Conservation (phyloP, 192 early-diverging fungal genomes). For the Coemansia sp. region DNA sequence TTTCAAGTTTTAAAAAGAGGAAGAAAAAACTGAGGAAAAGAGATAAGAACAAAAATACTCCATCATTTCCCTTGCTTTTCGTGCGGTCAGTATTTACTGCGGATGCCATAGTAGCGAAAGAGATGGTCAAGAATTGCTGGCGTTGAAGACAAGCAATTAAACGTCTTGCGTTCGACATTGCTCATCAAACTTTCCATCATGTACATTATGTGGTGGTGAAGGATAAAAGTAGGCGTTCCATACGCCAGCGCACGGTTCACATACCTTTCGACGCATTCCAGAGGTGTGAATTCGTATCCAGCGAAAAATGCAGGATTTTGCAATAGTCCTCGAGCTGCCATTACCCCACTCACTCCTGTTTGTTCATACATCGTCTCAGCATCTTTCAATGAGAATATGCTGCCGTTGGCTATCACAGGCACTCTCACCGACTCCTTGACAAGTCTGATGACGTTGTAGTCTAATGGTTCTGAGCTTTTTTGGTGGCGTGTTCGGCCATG, state of each 20-base stretch:
- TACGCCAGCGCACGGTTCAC: constrained; percentile 68
- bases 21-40: constrained; percentile 3
- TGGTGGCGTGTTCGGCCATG: constrained; percentile 86
- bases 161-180: constrained; percentile 72
- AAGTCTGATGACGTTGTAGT: constrained; percentile 77
- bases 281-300: constrained; percentile 74
- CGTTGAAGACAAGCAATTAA: constrained; percentile 77
- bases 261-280: constrained; percentile 74
- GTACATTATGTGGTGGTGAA: constrained; percentile 95
- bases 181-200: constrained; percentile 87
- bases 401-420: constrained; percentile 88
- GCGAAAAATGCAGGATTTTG: constrained; percentile 94
- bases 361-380: constrained; percentile 72
- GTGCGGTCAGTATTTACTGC: constrained; percentile 6
- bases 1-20: no score
- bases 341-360: constrained; percentile 84
- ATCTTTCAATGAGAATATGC: constrained; percentile 73
- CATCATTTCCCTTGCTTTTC: background rate
- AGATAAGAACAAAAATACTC: background rate
- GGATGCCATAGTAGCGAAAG: constrained; percentile 55
- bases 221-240: constrained; percentile 81
- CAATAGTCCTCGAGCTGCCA: constrained; percentile 88
- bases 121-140: constrained; percentile 83
- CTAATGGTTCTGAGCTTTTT: constrained; percentile 78
- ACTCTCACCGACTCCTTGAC: constrained; percentile 78